Evolutionary conservation across 306 rosid species (phyloP).

Genomic region (Castanospermum australe): DNA sequence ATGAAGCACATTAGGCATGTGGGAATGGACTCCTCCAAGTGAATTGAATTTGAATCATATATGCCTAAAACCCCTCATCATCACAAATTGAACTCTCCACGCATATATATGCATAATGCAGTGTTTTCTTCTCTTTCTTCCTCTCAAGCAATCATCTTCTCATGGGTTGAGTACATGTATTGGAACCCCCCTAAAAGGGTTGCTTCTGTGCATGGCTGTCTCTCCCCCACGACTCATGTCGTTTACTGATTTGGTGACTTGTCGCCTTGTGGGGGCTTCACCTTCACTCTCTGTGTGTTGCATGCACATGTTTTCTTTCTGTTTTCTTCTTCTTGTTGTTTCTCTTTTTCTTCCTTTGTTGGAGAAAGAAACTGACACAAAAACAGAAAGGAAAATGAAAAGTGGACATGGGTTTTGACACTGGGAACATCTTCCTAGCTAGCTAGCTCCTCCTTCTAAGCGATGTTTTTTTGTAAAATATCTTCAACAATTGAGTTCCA

Average conservation of each 20-base stretch:
- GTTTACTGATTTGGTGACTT: background rate
- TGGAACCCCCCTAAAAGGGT: background rate
- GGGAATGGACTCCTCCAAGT: background rate
- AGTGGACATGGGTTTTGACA: background rate
- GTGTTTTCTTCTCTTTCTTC: background rate
- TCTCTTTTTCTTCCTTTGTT: background rate
- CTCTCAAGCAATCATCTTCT: background rate
- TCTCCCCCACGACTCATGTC: background rate
- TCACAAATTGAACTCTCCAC: conserved; percentile 24
- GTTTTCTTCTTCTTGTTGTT: background rate
- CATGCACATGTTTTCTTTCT: background rate
- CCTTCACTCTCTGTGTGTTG: background rate
- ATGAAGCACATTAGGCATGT: background rate
- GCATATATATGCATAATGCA: conserved; percentile 6
- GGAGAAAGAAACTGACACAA: background rate
- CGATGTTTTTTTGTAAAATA: background rate
- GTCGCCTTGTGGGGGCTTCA: background rate
- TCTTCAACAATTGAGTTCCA: background rate
- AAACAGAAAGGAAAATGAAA: background rate
- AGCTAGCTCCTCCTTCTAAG: conserved; percentile 12
- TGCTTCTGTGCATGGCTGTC: background rate
- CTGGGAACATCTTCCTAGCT: background rate
- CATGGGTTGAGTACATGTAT: background rate
- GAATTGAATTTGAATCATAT: background rate
- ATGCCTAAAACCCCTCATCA: conserved; percentile 6